phyloP scores from a whole-genome alignment of 108 stramenopile species.

The Nitzschia sp. region DNA sequence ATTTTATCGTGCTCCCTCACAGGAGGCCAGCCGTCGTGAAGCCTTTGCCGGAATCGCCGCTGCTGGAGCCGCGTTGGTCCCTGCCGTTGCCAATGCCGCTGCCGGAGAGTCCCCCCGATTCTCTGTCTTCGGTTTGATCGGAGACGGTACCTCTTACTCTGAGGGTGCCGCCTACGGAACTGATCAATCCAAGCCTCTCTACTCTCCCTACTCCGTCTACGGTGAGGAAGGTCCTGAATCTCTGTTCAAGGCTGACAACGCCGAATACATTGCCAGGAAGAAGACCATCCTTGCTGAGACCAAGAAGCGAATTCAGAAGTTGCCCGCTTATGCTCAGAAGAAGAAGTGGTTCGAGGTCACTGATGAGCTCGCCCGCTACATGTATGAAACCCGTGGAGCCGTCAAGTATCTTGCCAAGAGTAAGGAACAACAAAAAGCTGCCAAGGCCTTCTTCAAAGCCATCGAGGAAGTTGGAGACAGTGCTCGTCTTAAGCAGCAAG shows the following conservation, averaged over 20 bases:
- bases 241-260: conserved; percentile 53
- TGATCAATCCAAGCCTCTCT: conserved; percentile 62
- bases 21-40: conserved; percentile 72
- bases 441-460: conserved; percentile 75
- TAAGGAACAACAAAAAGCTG: conserved; percentile 64
- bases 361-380: conserved; percentile 86
- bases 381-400: conserved; percentile 91
- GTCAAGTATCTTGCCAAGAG: conserved; percentile 68
- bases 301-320: conserved; percentile 62
- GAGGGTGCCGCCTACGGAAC: conserved; percentile 90
- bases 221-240: conserved; percentile 43
- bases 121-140: conserved; percentile 88
- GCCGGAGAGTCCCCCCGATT: conserved; percentile 88
- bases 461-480: conserved; percentile 64
- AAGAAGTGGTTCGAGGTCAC: conserved; percentile 88
- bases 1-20: too few relatives aligned
- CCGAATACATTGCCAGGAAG: conserved; percentile 65
- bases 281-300: conserved; percentile 84
- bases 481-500: conserved; percentile 72
- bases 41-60: conserved; percentile 73
- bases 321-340: conserved; percentile 75
- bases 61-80: conserved; percentile 75
- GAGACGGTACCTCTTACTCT: conserved; percentile 82
- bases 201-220: conserved; percentile 90
- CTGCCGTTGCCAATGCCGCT: conserved; percentile 82